Base-by-base conservation (phyloP, 352 stramenopile species). In the Aphanomyces astaci region DNA sequence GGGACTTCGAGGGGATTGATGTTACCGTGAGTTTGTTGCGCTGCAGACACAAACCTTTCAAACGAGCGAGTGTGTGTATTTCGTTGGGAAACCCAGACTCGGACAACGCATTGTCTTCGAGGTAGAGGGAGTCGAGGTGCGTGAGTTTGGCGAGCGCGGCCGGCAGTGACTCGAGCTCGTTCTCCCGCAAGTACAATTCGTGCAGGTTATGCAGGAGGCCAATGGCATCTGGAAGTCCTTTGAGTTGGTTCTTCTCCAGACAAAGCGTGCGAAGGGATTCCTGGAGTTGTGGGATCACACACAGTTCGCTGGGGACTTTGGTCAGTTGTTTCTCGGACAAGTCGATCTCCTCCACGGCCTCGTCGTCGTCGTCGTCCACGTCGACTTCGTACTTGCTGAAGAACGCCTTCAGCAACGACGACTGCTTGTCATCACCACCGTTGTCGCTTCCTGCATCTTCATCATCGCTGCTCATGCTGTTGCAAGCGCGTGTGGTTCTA, bases 41-140 rank as follows among this genome's bases (percentile, higher is more conserved):
- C 63, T 95, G 87, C 4, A 95, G 45, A 40, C 84, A 92, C 45
- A 96, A 77, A 0, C 87, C 86, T 5, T 78, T 74, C 17, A 96
- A 52, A 3, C 67, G 46, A 3, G 73, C 70, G 0, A 93, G 75
- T 7, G 76, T 66, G 1, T 68, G 72, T 36, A 96, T 76, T 19
- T 70, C 66, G 19, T 78, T 63, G 0, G 86, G 86, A 62, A 96
- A 81, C 4, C 84, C 79, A 2, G 78, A 72, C 9, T 66, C 72
- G 22, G 80, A 88, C 49, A 95, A 64, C 33, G 84, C 73, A 60
- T 96, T 96, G 68, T 94, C 86, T 77, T 96, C 87, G 30, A 96
- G 72, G 30, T 94, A 95, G 15, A 96, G 33, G 57, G 78, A 88
- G 72, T 96, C 86, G 24, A 96, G 78, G 24, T 85, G 75, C 5